These are phyloP conservation scores for Yamadazyma oceani DNA, from an alignment of 1,139 yeast species.

Conservation along the genomic window DNA sequence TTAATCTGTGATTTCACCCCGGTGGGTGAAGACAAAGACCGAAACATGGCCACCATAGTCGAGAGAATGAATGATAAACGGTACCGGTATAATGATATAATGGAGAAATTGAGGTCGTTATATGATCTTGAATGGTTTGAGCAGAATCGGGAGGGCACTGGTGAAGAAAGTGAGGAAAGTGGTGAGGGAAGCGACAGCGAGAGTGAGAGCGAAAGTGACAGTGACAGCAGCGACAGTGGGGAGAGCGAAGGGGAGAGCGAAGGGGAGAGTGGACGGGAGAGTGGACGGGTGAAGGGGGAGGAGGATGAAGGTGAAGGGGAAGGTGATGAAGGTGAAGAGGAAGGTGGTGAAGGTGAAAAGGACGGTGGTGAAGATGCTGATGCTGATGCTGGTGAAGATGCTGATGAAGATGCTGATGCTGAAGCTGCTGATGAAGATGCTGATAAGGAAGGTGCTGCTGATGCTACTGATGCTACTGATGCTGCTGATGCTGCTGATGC, in stretches of 20 bases:
- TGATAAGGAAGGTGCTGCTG: too few species aligned
- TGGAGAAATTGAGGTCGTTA: constrained; percentile 53
- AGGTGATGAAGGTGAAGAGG: constrained; percentile 9
- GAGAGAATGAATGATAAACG: constrained; percentile 44
- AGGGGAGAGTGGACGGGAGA: constrained; percentile 22
- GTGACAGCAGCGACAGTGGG: constrained; percentile 20
- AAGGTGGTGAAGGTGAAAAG: constrained; percentile 4
- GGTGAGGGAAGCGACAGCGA: background rate
- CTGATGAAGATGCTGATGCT: constrained; percentile 7
- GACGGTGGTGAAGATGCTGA: constrained; percentile 3
- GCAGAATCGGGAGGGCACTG: constrained; percentile 14
- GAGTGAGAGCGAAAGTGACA: constrained; percentile 37
- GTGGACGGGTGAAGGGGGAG: constrained; percentile 33
- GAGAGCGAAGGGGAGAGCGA: constrained; percentile 45
- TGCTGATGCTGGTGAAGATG: constrained; percentile 4
- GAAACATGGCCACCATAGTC: constrained; percentile 57
- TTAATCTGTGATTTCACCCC: constrained; percentile 74
- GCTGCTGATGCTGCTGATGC: too few species aligned
- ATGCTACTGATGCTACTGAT: too few species aligned
- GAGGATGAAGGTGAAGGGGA: constrained; percentile 14
- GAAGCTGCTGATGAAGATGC: constrained; percentile 3
- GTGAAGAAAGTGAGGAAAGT: background rate
- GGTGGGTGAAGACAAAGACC: constrained; percentile 55
- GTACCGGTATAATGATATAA: constrained; percentile 47
- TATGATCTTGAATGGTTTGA: constrained; percentile 61